Evolutionary conservation across 2,329 filamentous ascomycete species (phyloP), one percentile per base, ranked within the genome.

Genomic region (Juglanconis oblonga): DNA sequence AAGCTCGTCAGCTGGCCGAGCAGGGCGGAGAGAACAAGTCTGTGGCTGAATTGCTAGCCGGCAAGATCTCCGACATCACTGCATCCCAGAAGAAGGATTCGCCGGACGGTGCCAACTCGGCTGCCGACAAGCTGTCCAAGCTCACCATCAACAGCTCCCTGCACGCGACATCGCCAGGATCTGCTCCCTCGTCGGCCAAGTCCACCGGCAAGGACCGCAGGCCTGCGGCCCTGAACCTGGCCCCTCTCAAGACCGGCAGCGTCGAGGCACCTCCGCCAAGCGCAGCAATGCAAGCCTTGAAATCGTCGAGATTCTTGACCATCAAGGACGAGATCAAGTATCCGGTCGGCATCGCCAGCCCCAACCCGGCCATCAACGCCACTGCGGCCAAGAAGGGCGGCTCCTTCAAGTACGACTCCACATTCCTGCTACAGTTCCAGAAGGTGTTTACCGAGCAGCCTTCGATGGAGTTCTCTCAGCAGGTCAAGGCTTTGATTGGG

Each of bases 371-470:
- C 3, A 79, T 97, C 65, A 99, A 98, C 74, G 80, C 84, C 45
- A 89, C 89, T 14, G 89, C 91, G 33, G 82, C 85, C 38, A 91
- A 89, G 74, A 94, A 93, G 78, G 87, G 86, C 62, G 89, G 87
- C 74, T 88, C 87, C 47, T 96, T 96, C 80, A 93, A 96, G 74
- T 99, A 99, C 75, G 92, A 98, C 77, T 91, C 93, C 69, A 88
- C 89, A 68, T 99, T 99, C 81, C 80, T 99, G 77, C 82, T 99
- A 35, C 95, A 99, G 72, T 99, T 99, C 82, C 91, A 97, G 78
- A 86, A 86, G 68, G 92, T 97, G 24, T 99, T 97, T 78, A 96
- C 92, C 64, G 95, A 99, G 80, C 96, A 97, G 78, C 95, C 95
- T 13, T 96, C 92, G 0, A 76, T 93, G 48, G 94, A 98, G 71